A percentile compares a stretch with the other conserved stretches of the same genome.
phyloP scores from a whole-genome alignment of 164 flowering plant genomes.

The Vitis cinerea region DNA sequence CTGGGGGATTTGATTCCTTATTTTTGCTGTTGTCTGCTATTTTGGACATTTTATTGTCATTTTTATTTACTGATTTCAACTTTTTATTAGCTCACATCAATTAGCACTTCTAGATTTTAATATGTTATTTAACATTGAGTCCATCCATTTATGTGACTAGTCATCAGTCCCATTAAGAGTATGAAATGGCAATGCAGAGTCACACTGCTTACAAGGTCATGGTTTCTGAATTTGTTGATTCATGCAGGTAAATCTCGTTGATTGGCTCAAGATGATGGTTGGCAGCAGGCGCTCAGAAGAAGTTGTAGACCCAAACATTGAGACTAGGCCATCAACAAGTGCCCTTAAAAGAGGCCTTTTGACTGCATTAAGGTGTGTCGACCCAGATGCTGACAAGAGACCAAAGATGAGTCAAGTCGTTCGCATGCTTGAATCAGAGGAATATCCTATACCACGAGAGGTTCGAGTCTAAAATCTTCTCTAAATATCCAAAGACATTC shows the following conservation, averaged over 20 bases:
- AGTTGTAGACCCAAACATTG: conserved; percentile 11
- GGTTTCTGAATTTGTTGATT: neutral
- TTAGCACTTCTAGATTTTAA: too few relatives aligned
- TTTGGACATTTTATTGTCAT: too few relatives aligned
- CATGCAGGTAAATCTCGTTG: neutral
- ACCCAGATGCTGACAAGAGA: conserved; percentile 12
- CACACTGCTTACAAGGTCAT: too few relatives aligned
- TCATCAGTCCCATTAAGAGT: too few relatives aligned
- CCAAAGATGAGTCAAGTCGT: conserved; percentile 11
- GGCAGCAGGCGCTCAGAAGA: conserved; percentile 11
- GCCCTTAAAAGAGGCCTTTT: conserved; percentile 5
- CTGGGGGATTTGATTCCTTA: too few relatives aligned
- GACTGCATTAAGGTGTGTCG: conserved; percentile 13
- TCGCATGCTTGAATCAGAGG: conserved; percentile 11
- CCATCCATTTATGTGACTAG: too few relatives aligned
- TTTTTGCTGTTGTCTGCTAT: too few relatives aligned
- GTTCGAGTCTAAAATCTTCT: neutral
- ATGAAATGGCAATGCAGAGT: too few relatives aligned
- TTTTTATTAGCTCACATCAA: too few relatives aligned
- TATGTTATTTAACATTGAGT: too few relatives aligned
- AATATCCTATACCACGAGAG: conserved; percentile 13
- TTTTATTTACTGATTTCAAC: too few relatives aligned
- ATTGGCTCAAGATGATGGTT: conserved; percentile 7
- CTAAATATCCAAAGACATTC: too few relatives aligned
- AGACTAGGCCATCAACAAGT: conserved; percentile 9